Evolutionary conservation across 2,329 filamentous ascomycete species (phyloP).

Genomic region (Fusarium gaditjirri): DNA sequence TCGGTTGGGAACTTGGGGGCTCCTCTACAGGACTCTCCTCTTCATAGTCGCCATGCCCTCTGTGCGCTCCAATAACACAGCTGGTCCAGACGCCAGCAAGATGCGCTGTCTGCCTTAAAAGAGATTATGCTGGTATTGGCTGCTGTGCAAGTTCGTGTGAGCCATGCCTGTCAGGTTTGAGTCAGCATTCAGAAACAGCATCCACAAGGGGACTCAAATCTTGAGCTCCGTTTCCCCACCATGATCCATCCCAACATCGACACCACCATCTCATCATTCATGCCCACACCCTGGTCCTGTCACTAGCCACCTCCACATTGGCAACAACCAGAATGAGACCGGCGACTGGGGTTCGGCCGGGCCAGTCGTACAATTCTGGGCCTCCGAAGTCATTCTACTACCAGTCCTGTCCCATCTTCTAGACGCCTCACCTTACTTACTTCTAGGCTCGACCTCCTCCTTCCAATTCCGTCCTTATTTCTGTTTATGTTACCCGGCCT

Average conservation of each 20-base stretch:
- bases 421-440: constrained; percentile 42
- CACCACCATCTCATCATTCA: constrained; percentile 46
- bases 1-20: constrained; percentile 34
- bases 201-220: constrained; percentile 37
- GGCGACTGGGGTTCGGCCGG: constrained; percentile 44
- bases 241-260: constrained; percentile 43
- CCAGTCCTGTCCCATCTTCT: constrained; percentile 38
- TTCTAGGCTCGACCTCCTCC: constrained; percentile 42
- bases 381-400: constrained; percentile 39
- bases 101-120: constrained; percentile 18
- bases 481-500: constrained; percentile 29
- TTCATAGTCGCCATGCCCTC: constrained; percentile 18
- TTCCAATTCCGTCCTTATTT: constrained; percentile 34
- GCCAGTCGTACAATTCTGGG: constrained; percentile 46
- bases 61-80: constrained; percentile 38
- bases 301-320: constrained; percentile 49
- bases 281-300: constrained; percentile 44
- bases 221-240: constrained; percentile 43
- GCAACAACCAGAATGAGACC: constrained; percentile 45
- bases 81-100: constrained; percentile 33
- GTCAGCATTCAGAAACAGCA: constrained; percentile 36
- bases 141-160: constrained; percentile 11
- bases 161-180: constrained; percentile 25
- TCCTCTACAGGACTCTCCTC: constrained; percentile 9
- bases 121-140: constrained; percentile 17